Conservation (phyloP, 2,329 filamentous ascomycete species). For the Alternaria metachromatica region DNA sequence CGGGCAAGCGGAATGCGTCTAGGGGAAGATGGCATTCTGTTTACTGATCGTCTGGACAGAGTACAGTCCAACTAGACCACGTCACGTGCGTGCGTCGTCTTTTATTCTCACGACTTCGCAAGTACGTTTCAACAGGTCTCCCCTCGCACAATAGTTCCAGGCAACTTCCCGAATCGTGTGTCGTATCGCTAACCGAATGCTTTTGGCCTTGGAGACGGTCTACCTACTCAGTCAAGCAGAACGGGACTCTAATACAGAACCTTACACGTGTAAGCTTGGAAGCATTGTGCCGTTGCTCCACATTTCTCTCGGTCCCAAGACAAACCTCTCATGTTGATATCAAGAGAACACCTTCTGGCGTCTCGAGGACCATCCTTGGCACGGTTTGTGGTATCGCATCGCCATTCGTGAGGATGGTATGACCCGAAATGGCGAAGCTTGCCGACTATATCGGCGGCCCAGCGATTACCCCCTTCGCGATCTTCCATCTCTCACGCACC, state of each 20-base stretch:
- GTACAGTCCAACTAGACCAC: not conserved
- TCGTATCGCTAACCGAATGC: not conserved
- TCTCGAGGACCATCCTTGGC: not conserved
- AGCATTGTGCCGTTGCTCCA: not conserved
- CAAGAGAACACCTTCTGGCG: not conserved
- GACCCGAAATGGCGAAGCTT: not conserved
- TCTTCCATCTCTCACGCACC: not conserved
- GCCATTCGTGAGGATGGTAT: not conserved
- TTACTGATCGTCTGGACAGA: not conserved
- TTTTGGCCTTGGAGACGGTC: fast-evolving
- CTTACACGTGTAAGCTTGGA: not conserved
- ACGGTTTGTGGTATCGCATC: not conserved
- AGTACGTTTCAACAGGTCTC: not conserved
- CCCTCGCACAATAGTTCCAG: not conserved
- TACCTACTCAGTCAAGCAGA: not conserved
- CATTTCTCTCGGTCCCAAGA: not conserved
- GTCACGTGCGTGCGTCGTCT: not conserved
- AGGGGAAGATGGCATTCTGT: not conserved
- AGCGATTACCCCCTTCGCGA: not conserved
- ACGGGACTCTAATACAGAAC: not conserved
- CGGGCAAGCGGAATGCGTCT: not conserved
- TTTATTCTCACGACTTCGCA: not conserved
- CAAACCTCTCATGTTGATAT: not conserved
- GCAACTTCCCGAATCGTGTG: not conserved
- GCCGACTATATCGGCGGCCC: not conserved